These are phyloP conservation scores for Friedmanniomyces endolithicus DNA, from an alignment of 495 filamentous ascomycete species.

Conservation along the genomic window DNA sequence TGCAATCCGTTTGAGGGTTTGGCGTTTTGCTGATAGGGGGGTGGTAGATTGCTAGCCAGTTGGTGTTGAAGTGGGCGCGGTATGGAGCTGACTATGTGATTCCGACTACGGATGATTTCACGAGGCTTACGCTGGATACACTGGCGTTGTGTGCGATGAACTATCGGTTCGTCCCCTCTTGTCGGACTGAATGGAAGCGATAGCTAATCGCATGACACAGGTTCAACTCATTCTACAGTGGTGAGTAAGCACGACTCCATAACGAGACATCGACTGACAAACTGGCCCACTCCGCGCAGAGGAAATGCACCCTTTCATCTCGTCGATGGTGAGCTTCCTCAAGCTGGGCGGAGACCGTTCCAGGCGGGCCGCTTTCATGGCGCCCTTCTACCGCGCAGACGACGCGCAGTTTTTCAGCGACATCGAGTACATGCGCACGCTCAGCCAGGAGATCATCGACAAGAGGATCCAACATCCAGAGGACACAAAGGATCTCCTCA, in stretches of 20 bases:
- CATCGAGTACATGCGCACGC: slow-evolving; percentile 24
- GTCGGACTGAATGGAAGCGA: background rate
- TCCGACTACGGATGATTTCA: slow-evolving; percentile 25
- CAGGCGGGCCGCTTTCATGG: slow-evolving; percentile 10
- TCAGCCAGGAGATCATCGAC: slow-evolving; percentile 19
- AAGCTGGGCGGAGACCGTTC: slow-evolving; percentile 16
- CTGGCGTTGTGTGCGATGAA: slow-evolving; percentile 26
- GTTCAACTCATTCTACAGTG: slow-evolving; percentile 26
- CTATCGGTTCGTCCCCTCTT: slow-evolving; percentile 12
- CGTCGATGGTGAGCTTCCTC: slow-evolving; percentile 22
- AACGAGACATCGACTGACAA: background rate
- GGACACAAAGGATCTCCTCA: slow-evolving; percentile 24
- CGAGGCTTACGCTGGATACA: slow-evolving; percentile 25
- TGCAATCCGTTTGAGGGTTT: no score
- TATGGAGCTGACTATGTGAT: slow-evolving; percentile 22
- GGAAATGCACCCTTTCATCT: slow-evolving; percentile 16
- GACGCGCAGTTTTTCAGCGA: slow-evolving; percentile 18
- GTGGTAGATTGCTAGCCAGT: slow-evolving; percentile 9
- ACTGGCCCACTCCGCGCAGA: background rate
- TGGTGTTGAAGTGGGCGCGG: slow-evolving; percentile 22
- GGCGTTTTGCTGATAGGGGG: background rate
- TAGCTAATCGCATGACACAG: background rate
- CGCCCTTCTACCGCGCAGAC: slow-evolving; percentile 19
- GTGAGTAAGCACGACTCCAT: background rate
- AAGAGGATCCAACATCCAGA: slow-evolving; percentile 18